Evolutionary conservation across 2,329 filamentous ascomycete species (phyloP).

Genomic region (Paecilomyces formosus): DNA sequence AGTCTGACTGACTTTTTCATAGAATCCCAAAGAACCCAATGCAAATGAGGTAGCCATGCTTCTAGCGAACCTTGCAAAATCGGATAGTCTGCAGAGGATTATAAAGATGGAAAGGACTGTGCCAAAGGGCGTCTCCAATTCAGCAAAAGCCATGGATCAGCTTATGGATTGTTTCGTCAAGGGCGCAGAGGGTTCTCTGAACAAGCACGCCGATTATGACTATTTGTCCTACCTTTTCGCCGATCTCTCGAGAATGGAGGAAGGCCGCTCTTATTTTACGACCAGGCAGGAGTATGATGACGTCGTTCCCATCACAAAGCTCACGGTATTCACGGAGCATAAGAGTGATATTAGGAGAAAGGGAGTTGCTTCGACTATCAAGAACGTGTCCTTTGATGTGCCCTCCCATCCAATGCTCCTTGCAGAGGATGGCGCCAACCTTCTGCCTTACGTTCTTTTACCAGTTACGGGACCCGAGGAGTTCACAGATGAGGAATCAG

Average conservation of each 20-base stretch:
- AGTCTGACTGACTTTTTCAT: conserved; percentile 1
- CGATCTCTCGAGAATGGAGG: conserved; percentile 75
- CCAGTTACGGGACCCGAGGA: conserved; percentile 85
- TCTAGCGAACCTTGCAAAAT: conserved; percentile 84
- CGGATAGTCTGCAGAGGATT: conserved; percentile 62
- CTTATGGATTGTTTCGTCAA: conserved; percentile 94
- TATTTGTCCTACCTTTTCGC: conserved; percentile 93
- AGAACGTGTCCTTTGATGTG: conserved; percentile 84
- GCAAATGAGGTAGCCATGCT: conserved; percentile 86
- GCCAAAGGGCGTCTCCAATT: conserved; percentile 63
- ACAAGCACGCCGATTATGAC: conserved; percentile 79
- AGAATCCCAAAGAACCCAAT: conserved; percentile 60
- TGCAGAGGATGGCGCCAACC: conserved; percentile 63
- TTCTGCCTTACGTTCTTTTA: conserved; percentile 81
- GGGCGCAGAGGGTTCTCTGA: conserved; percentile 73
- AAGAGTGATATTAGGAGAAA: conserved; percentile 72
- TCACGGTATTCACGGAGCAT: conserved; percentile 92
- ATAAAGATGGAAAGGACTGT: conserved; percentile 60
- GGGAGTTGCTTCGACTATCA: conserved; percentile 94
- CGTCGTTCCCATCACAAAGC: conserved; percentile 82
- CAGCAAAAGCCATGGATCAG: conserved; percentile 74
- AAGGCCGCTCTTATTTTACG: conserved; percentile 69
- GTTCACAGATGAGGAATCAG: conserved; percentile 77
- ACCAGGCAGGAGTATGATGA: conserved; percentile 67
- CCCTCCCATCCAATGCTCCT: conserved; percentile 64